phyloP scores from a whole-genome alignment of 371 early-diverging fungal genomes.

The Mucor mucedo region DNA sequence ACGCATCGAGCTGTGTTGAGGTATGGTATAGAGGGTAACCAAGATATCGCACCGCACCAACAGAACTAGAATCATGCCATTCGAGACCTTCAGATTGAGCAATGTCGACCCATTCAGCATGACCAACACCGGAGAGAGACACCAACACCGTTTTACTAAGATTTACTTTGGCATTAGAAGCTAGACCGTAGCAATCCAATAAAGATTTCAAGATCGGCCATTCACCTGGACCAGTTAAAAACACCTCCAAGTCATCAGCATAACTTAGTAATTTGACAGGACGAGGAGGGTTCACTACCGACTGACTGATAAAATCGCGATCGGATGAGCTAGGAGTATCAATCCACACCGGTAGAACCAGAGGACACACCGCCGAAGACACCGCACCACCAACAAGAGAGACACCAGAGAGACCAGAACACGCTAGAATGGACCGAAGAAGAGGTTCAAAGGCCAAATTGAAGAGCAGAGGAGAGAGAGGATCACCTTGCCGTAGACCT shows the following conservation, averaged over 20 bases:
- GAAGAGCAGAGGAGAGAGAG: slow-evolving; percentile 21
- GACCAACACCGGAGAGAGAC: slow-evolving; percentile 8
- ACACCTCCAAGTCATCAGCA: slow-evolving; percentile 29
- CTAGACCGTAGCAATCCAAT: not conserved
- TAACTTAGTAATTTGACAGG: slow-evolving; percentile 23
- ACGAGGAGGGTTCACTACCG: slow-evolving; percentile 14
- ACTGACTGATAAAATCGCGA: not conserved
- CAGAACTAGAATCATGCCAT: not conserved
- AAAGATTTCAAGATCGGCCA: not conserved
- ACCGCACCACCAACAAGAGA: not conserved
- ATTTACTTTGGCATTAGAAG: slow-evolving; percentile 25
- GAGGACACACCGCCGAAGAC: not conserved
- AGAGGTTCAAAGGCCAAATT: slow-evolving; percentile 21
- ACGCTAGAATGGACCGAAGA: not conserved
- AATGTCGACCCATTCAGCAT: not conserved
- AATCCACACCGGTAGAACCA: slow-evolving; percentile 4
- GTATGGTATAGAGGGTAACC: slow-evolving; percentile 19
- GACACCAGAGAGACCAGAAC: not conserved
- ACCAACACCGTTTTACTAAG: slow-evolving; percentile 13
- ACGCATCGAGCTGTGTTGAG: not conserved
- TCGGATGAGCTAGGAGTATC: slow-evolving; percentile 11
- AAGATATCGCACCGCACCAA: slow-evolving; percentile 6
- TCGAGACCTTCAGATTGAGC: not conserved
- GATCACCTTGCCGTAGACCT: slow-evolving; percentile 26
- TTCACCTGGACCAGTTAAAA: slow-evolving; percentile 11